Evolutionary conservation across 78 protist genomes (phyloP).

Genomic region (Acrasis kona): DNA sequence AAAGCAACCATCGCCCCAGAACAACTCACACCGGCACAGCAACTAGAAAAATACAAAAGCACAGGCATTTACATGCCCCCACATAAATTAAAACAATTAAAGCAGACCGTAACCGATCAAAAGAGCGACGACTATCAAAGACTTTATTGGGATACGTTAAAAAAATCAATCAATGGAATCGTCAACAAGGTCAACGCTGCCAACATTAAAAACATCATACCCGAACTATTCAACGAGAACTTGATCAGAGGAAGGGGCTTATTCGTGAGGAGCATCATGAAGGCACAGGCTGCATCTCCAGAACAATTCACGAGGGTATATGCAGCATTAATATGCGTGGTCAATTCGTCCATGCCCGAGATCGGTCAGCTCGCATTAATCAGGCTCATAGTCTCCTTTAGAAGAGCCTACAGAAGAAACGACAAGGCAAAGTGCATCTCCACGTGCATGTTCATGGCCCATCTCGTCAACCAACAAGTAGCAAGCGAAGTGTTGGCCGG

Average conservation of each 20-base stretch:
- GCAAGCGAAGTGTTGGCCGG: constrained; percentile 66
- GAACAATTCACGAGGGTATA: constrained; percentile 86
- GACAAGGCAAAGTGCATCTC: constrained; percentile 53
- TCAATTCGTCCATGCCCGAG: constrained; percentile 93
- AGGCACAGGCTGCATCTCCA: constrained; percentile 71
- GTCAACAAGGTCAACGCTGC: constrained; percentile 80
- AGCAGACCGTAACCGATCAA: not conserved
- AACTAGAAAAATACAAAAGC: no score
- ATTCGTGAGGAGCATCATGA: constrained; percentile 55
- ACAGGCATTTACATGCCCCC: not conserved
- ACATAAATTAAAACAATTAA: not conserved
- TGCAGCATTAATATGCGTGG: constrained; percentile 84
- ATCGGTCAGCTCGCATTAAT: constrained; percentile 77
- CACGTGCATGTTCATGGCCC: constrained; percentile 71
- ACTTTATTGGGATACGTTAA: constrained; percentile 89
- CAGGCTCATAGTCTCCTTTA: constrained; percentile 62
- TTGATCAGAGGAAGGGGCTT: constrained; percentile 93
- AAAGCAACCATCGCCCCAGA: not conserved
- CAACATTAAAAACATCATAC: constrained; percentile 70
- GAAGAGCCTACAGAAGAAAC: constrained; percentile 63
- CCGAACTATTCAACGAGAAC: constrained; percentile 86
- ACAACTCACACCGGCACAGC: not conserved
- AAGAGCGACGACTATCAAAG: constrained; percentile 63
- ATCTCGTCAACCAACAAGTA: constrained; percentile 92
- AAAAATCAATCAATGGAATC: constrained; percentile 86